Evolutionary conservation across 345 rosid species (phyloP).

Genomic region (Noccaea bulbosa): DNA sequence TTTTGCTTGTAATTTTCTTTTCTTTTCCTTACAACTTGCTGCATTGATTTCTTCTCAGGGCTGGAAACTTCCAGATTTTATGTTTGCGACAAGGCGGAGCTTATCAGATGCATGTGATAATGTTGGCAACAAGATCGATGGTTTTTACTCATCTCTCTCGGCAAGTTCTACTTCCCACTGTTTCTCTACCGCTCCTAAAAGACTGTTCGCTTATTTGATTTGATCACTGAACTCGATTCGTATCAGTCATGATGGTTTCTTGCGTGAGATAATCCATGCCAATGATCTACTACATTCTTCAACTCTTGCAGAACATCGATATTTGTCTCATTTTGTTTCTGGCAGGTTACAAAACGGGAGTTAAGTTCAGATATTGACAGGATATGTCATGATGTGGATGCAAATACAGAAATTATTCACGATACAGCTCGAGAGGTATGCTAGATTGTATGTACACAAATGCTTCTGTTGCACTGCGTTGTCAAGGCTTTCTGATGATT

Average conservation of each 20-base stretch:
- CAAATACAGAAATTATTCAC: constrained; percentile 58
- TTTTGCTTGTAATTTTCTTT: neutral
- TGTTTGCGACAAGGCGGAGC: constrained; percentile 89
- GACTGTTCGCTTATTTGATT: neutral
- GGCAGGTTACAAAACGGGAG: constrained; percentile 66
- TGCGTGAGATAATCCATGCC: neutral
- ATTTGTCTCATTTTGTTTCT: constrained; percentile 21
- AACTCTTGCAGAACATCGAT: constrained; percentile 3
- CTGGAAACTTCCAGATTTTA: constrained; percentile 91
- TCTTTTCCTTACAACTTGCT: neutral
- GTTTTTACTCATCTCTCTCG: constrained; percentile 70
- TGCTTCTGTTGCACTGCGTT: constrained; percentile 2
- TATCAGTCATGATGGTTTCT: constrained; percentile 19
- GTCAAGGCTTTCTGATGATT: constrained; percentile 22
- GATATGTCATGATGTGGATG: constrained; percentile 58
- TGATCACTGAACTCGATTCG: neutral
- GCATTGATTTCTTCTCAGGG: constrained; percentile 54
- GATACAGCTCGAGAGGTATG: constrained; percentile 68
- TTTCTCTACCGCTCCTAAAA: constrained; percentile 5
- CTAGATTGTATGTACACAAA: constrained; percentile 19
- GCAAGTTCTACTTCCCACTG: constrained; percentile 45
- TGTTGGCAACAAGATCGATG: constrained; percentile 76
- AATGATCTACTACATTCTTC: neutral
- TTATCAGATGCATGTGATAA: constrained; percentile 79
- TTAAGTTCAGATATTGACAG: constrained; percentile 60